phyloP scores from a whole-genome alignment of 352 stramenopile genomes.

The Pythium rhizo-oryzae region DNA sequence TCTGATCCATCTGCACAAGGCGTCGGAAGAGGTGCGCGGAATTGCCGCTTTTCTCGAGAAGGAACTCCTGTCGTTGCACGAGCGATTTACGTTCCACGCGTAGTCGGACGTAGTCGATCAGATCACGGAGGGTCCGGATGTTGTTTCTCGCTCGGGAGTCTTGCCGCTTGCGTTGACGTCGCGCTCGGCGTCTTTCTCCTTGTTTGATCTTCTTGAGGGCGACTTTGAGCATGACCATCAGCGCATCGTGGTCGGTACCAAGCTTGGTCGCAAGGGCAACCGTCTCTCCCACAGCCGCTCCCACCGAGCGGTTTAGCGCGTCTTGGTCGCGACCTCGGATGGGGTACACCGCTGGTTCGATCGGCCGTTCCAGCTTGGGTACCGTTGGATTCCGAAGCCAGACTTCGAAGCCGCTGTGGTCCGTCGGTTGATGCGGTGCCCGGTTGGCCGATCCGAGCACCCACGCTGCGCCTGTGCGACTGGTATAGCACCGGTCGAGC shows the following conservation, averaged over 20 bases:
- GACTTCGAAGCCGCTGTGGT: not conserved
- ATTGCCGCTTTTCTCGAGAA: slow-evolving; percentile 2
- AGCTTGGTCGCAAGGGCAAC: not conserved
- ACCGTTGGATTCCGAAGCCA: not conserved
- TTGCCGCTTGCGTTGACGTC: not conserved
- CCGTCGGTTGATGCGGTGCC: not conserved
- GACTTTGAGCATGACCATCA: not conserved
- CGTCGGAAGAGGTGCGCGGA: not conserved
- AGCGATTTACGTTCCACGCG: not conserved
- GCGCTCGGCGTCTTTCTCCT: not conserved
- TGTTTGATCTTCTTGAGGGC: not conserved
- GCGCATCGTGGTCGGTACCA: not conserved
- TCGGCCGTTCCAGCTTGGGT: not conserved
- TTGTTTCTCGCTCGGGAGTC: not conserved
- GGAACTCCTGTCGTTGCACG: not conserved
- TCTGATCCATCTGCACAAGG: not conserved
- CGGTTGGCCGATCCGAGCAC: not conserved
- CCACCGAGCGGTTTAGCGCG: not conserved
- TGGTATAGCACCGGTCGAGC: no score
- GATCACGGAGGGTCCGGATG: slow-evolving; percentile 2
- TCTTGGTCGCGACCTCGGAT: slow-evolving; percentile 1
- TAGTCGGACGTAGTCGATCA: not conserved
- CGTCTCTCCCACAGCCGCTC: not conserved
- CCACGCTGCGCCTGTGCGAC: slow-evolving; percentile 3
- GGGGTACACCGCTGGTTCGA: not conserved